Evolutionary conservation across 2,329 filamentous ascomycete species (phyloP), one percentile per base, ranked within the genome.

Genomic region (Diaporthe velutina): DNA sequence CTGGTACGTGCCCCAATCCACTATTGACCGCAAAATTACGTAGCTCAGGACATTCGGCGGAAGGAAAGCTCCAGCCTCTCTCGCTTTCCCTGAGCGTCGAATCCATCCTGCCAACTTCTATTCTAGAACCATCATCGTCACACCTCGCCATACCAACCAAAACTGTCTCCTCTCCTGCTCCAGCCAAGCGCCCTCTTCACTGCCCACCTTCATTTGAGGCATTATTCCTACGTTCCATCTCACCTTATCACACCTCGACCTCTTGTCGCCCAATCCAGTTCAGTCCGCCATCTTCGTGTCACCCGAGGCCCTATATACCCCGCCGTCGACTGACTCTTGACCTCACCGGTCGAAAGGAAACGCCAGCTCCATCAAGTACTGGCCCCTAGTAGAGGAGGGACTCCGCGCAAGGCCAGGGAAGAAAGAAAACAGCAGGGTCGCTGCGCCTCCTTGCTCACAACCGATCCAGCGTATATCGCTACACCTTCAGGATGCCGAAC

Each of bases 71-170:
- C 64, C 64, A 67, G 64, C 64, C 30, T 52, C 38, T 64, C 17
- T 64, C 38, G 28, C 40, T 40, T 52, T 52, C 28, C 40, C 30
- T 68, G n/a, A 15, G 15, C 8, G n/a, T 54, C 6, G 48, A 33
- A 54, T 40, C 50, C 64, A n/a, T n/a, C n/a, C 57, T 54, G 64
- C 64, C 64, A 54, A 68, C 45, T 68, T 68, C 64, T 30, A 54
- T 68, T 68, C 64, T 68, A 68, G 64, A 68, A 68, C 64, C 48
- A 68, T 66, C 61, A 50, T 52, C 64, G 64, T 67, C 42, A 67
- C 61, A 52, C 45, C 42, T 30, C 8, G 28, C 19, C 28, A 50
- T 33, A 35, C 19, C 42, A 50, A 35, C 22, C 19, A 28, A 15
- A 15, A 25, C 30, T 10, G 4, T 40, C 57, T 40, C 7, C n/a